These are phyloP conservation scores for Capsicum baccatum DNA, from an alignment of 257 asterid species.

Conservation along the genomic window DNA sequence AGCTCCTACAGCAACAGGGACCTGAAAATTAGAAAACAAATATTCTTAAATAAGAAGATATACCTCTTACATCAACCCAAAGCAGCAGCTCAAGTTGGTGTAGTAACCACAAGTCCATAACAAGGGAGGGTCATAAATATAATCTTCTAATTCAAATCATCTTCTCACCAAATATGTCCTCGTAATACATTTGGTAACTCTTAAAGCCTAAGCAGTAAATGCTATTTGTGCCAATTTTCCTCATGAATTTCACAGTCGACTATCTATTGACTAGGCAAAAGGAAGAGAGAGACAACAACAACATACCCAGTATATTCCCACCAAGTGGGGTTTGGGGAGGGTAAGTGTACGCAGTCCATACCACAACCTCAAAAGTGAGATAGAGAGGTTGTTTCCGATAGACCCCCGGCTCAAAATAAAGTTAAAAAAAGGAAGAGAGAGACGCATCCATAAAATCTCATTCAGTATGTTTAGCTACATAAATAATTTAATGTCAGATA, in stretches of 20 bases:
- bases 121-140: background rate
- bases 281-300: background rate
- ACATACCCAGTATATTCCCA: too few species aligned
- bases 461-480: background rate
- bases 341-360: too few species aligned
- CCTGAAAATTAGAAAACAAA: constrained; percentile 40
- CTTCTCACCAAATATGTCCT: constrained; percentile 11
- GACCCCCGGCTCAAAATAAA: too few species aligned
- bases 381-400: too few species aligned
- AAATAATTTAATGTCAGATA: background rate
- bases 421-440: background rate
- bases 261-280: constrained; percentile 2
- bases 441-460: background rate
- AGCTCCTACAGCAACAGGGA: constrained; percentile 62
- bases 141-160: background rate
- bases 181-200: background rate
- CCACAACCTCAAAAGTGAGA: too few species aligned
- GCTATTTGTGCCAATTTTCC: background rate
- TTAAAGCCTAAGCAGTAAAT: background rate
- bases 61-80: constrained; percentile 1
- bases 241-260: background rate
- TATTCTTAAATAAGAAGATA: background rate
- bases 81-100: background rate
- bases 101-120: background rate
- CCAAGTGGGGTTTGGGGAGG: too few species aligned